Conservation (phyloP, 2,329 filamentous ascomycete species). For the Harringtonia aguacate region DNA sequence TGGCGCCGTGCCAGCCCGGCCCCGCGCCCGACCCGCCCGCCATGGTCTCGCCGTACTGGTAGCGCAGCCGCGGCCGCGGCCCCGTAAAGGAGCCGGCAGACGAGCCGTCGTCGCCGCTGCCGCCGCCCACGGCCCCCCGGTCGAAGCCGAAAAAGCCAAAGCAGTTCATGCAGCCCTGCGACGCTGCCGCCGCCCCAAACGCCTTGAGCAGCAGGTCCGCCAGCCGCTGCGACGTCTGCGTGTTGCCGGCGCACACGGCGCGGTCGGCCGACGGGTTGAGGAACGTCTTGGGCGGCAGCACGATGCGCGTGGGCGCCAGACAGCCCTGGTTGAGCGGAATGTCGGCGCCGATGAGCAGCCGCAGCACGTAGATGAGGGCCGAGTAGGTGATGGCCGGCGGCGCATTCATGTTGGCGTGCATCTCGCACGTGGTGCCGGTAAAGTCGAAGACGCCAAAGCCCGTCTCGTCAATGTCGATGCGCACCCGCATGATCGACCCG, state of each 20-base stretch:
- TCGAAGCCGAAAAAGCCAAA: slow-evolving; percentile 61
- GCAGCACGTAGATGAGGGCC: slow-evolving; percentile 75
- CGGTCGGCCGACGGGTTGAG: slow-evolving; percentile 64
- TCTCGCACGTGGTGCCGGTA: slow-evolving; percentile 61
- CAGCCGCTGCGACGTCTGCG: slow-evolving; percentile 69
- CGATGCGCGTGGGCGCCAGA: slow-evolving; percentile 61
- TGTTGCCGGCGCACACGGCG: slow-evolving; percentile 74
- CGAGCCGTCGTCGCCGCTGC: too few relatives aligned
- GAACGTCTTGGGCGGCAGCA: slow-evolving; percentile 60
- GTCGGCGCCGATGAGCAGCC: slow-evolving; percentile 67
- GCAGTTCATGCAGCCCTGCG: slow-evolving; percentile 74
- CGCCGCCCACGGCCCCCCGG: too few relatives aligned
- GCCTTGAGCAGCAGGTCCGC: slow-evolving; percentile 74
- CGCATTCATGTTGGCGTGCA: slow-evolving; percentile 66
- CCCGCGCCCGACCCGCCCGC: slow-evolving; percentile 67
- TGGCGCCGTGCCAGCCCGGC: slow-evolving; percentile 60
- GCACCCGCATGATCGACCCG: slow-evolving; percentile 66
- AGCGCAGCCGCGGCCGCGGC: too few relatives aligned
- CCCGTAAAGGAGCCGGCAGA: too few relatives aligned
- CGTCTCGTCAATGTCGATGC: slow-evolving; percentile 62
- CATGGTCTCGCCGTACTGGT: slow-evolving; percentile 82
- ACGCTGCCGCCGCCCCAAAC: slow-evolving; percentile 67
- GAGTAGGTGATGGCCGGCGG: slow-evolving; percentile 66
- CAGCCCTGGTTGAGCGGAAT: slow-evolving; percentile 83
- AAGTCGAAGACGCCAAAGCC: slow-evolving; percentile 74